Conservation (phyloP, 2,329 filamentous ascomycete genomes). For the Ascocoryne sarcoides region DNA sequence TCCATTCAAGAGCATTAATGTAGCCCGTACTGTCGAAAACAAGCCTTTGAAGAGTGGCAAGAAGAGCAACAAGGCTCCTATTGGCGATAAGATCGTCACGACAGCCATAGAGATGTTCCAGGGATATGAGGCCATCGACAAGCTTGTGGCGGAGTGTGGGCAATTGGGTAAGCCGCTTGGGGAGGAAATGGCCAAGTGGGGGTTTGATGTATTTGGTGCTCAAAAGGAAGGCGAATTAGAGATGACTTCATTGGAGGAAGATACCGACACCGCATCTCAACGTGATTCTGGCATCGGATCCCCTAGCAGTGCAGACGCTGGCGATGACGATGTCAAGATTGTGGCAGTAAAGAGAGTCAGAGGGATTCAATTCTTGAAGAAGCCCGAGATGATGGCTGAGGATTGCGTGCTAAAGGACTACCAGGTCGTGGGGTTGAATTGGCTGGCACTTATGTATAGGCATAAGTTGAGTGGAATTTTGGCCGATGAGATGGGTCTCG, state of each 20-base stretch:
- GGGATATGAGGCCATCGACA: conserved; percentile 75
- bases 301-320: conserved; percentile 36
- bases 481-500: conserved; percentile 93
- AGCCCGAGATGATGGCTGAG: conserved; percentile 71
- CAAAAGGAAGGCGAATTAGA: conserved; percentile 51
- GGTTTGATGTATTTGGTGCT: conserved; percentile 53
- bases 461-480: conserved; percentile 79
- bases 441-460: conserved; percentile 77
- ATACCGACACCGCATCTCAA: conserved; percentile 28
- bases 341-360: conserved; percentile 16
- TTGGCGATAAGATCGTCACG: conserved; percentile 60
- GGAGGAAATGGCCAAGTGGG: conserved; percentile 58
- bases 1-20: conserved; percentile 60
- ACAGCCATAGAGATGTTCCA: conserved; percentile 64
- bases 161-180: conserved; percentile 58
- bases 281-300: conserved; percentile 63
- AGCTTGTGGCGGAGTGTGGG: conserved; percentile 70
- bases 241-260: conserved; percentile 36
- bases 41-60: conserved; percentile 40
- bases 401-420: conserved; percentile 81
- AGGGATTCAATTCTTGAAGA: conserved; percentile 27
- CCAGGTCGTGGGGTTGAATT: conserved; percentile 89
- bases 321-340: conserved; percentile 35
- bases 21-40: conserved; percentile 56
- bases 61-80: conserved; percentile 37